Evolutionary conservation across 306 rosid genomes (phyloP), one percentile per base, ranked within the genome.

Genomic region (Carpinus viminea): DNA sequence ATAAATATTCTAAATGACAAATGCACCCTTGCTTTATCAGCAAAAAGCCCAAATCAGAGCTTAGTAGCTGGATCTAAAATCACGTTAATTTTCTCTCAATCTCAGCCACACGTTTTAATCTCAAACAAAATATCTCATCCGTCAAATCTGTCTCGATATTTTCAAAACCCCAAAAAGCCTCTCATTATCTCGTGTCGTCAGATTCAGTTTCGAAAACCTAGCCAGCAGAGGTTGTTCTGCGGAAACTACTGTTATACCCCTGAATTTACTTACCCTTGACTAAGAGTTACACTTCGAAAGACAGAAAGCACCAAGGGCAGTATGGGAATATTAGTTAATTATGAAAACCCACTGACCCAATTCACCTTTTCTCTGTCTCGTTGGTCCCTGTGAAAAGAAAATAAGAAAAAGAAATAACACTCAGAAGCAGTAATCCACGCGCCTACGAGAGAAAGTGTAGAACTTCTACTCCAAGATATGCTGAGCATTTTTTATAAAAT

Each of bases 181-280:
- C 73, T 86, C 88, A 86, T 85, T 79, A 88, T 90, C 81, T 78
- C 86, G 85, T 81, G 87, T 84, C 92, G 93, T 87, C 93, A 87
- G 91, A 90, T 90, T 88, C 92, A 87, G 91, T 79, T 89, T 89
- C 88, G 88, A 83, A 88, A 88, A 80, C 85, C 88, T 81, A 86
- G 76, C 89, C 91, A 61, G 53, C 84, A 80, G 85, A 79, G 17
- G 76, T 57, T 76, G 90, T 73, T 81, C 16, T 4, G 0, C 0
- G 0, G 0, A 0, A 78, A 59, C 53, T 82, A 86, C 87, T 7
- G n/a, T 21, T 55, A 0, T 79, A 36, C 38, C 81, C 90, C 78
- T 74, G 0, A 0, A 4, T 53, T 78, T 21, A n/a, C 60, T 16
- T 13, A 10, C 7, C 31, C 28, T 53, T 15, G 12, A 20, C 9